Evolutionary conservation across 805 yeast genomes (phyloP), one percentile per base, ranked within the genome.

Genomic region (Metschnikowia shivogae): DNA sequence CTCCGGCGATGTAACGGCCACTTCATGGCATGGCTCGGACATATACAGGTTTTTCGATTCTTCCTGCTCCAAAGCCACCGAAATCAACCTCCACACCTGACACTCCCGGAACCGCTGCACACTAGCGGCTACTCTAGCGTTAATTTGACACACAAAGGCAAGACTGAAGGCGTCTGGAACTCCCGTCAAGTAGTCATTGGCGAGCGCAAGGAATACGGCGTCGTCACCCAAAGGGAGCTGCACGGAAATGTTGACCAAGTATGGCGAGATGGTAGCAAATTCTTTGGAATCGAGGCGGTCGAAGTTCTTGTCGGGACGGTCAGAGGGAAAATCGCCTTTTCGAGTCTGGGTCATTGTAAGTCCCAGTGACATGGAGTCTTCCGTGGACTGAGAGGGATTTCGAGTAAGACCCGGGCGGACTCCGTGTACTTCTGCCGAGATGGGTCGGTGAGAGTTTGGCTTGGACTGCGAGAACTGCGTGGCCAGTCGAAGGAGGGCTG

Each of bases 1-100:
- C 12, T 32, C 14, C 7, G 11, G 17, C 20, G 9, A 11, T n/a
- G 6, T 11, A 6, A 12, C 13, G 13, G 29, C 28, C 13, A 17
- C 3, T 4, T 17, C 34, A 13, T 37, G 14, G 19, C 12, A 6
- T 20, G 19, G 33, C 29, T 37, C 40, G 17, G 13, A 8, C 7
- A 6, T 3, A 22, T 22, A 22, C 14, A 30, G 28, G 20, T 20
- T 11, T 9, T 24, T 4, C 20, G 73, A 64, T 2, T 62, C 45
- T 11, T 52, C 58, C 33, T 63, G 65, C 34, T 62, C 71, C 4
- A 82, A 61, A 26, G 80, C 65, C 29, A 75, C 76, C 11, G 77
- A 76, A 5, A 83, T 62, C 3, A 81, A 71, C 47, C 73, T 63
- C 89, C 89, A 84, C 0, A 80, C 73, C 55, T 81, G 86, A 43